Percentiles rank a stretch among this genome's conserved stretches.
Evolutionary conservation across 345 rosid genomes (phyloP).

Genomic region (Kernera saxatilis): DNA sequence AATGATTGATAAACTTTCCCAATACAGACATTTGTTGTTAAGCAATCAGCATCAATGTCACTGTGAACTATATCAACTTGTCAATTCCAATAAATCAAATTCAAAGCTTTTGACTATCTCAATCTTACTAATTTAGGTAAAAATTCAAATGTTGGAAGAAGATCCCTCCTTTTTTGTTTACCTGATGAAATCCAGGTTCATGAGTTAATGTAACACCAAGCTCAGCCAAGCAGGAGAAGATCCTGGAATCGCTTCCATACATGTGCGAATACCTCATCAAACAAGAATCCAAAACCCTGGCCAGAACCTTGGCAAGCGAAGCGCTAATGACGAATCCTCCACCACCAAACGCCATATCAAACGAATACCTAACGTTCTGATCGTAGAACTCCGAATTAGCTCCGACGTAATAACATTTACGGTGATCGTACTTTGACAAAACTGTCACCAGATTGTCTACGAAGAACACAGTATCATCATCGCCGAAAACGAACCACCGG

Average conservation of each 20-base stretch:
- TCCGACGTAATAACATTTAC: slow-evolving; percentile 71
- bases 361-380: slow-evolving; percentile 74
- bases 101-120: not conserved
- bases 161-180: slow-evolving; percentile 34
- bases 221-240: slow-evolving; percentile 86
- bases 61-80: not conserved
- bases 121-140: not conserved
- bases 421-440: slow-evolving; percentile 75
- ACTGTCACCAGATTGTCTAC: slow-evolving; percentile 71
- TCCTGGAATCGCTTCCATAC: slow-evolving; percentile 79
- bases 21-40: not conserved
- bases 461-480: slow-evolving; percentile 84
- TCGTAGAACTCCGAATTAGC: slow-evolving; percentile 73
- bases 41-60: slow-evolving; percentile 2
- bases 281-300: slow-evolving; percentile 71
- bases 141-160: not conserved
- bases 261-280: slow-evolving; percentile 69
- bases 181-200: slow-evolving; percentile 98
- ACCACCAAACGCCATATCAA: slow-evolving; percentile 94
- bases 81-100: not conserved
- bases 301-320: slow-evolving; percentile 55
- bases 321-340: slow-evolving; percentile 80
- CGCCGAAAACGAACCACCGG: slow-evolving; percentile 91
- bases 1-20: not conserved
- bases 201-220: slow-evolving; percentile 77